Evolutionary conservation across 352 stramenopile genomes (phyloP), one percentile per base, ranked within the genome.

Genomic region (Globisporangium iwayamae): DNA sequence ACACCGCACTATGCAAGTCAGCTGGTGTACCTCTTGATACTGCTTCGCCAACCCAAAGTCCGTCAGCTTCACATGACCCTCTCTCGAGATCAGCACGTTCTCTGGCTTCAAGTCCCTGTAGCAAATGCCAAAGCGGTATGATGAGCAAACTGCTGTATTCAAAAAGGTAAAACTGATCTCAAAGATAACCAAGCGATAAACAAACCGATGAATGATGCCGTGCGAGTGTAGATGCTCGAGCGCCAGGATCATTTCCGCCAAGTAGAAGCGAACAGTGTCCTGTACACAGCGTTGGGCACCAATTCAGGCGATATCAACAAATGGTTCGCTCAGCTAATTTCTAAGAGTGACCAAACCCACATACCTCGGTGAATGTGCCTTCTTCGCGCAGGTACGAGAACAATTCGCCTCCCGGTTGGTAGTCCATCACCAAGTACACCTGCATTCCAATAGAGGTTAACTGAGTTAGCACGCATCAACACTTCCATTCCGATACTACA

Each of bases 31-130:
- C 61, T 90, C 78, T 52, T 77, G 62, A 22, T 81, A 87, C 41
- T 92, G 72, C 30, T 91, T 91, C 4, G 89, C 83, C 22, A 98
- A 67, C 4, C 93, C 93, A 71, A 98, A 98, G 68, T 98, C 93
- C 1, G 88, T 94, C 28, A 98, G 62, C 56, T 96, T 96, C 52
- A 97, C 73, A 65, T 97, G 82, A 0, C 93, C 93, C 65, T 96
- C 72, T n/a, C 75, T 72, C 52, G 91, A 91, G 56, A 98, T 84
- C 25, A 98, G 74, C 48, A 98, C 83, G 64, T 98, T 98, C 73
- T 97, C 89, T 9, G 91, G 91, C 66, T 98, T 97, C 30, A 98
- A 65, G 57, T 97, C 91, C 4, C 83, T 91, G 52, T 4, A 25
- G 5, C 47, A 53, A 1, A 14, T 41, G 36, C 36, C 36, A 62